Evolutionary conservation across 352 stramenopile species (phyloP).

Genomic region (Thalassiosira livingstoniorum): DNA sequence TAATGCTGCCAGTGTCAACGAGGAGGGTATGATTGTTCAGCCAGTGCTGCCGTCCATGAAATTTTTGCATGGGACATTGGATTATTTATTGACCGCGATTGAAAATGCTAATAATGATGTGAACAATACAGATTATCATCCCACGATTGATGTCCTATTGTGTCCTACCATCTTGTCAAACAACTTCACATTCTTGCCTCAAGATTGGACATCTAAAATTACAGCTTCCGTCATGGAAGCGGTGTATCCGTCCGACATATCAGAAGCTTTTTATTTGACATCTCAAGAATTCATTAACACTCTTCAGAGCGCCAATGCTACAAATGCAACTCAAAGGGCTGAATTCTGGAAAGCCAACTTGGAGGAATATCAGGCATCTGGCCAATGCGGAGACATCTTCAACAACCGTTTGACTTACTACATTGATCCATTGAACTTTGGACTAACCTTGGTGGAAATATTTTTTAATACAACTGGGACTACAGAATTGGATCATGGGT

Average conservation of each 20-base stretch:
- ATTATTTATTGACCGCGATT: no score
- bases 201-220: background rate
- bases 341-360: constrained; percentile 26
- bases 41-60: constrained; percentile 35
- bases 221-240: background rate
- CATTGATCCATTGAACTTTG: background rate
- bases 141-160: constrained; percentile 20
- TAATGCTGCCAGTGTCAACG: background rate
- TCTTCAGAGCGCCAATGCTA: background rate
- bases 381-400: constrained; percentile 16
- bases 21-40: constrained; percentile 35
- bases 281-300: constrained; percentile 24
- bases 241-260: no score
- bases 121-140: background rate
- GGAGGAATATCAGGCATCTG: constrained; percentile 26
- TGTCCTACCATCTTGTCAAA: constrained; percentile 16
- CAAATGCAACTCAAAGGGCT: constrained; percentile 8
- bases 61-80: constrained; percentile 20
- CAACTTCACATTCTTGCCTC: background rate
- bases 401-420: background rate
- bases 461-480: constrained; percentile 34
- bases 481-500: constrained; percentile 15
- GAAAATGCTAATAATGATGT: background rate
- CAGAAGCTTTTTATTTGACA: constrained; percentile 32
- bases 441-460: constrained; percentile 13